Base-by-base conservation (phyloP, 495 filamentous ascomycete genomes). In the Astrothelium subdiscretum region DNA sequence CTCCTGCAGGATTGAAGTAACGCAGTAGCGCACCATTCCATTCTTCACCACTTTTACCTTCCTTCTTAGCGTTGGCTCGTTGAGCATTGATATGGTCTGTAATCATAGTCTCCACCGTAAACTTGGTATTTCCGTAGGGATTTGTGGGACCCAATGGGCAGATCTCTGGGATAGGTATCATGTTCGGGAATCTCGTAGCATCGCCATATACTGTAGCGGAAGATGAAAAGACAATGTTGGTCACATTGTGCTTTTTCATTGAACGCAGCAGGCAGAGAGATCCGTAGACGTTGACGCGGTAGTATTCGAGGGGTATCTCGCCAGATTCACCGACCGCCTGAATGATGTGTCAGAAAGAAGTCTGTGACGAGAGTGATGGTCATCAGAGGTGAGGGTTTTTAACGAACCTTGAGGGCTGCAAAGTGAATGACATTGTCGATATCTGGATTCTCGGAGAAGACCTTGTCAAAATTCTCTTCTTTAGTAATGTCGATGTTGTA, bases 401-500 rank as follows among this genome's bases (percentile, higher is more conserved):
- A 31, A 32, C 81, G 63, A 75, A 90, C 91, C 88, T 98, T 98
- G 66, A 98, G 82, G 20, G 94, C 94, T 57, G 94, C 95, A 73
- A 98, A 98, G 78, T 98, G 94, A 64, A 98, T 97, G 57, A 97
- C 94, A 73, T 88, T 95, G 81, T 96, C 90, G 71, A 98, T 96
- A 68, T 90, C 86, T 31, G 91, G 90, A 76, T 97, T 88, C 58
- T 86, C 88, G 64, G 82, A 79, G 73, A 98, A 97, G 65, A 97
- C 88, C 71, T 86, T 84, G 77, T 96, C 90, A 63, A 97, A 84
- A 32, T 77, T 86, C 38, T 81, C 80, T 73, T 91, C 85, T 72
- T 96, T 82, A 63, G 91, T 96, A 70, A 98, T 82, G 77, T 98
- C 92, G 69, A 87, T 78, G 72, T 95, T 76, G 77, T 88, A 83